These are phyloP conservation scores for Moesziomyces sp. DNA, from an alignment of 1,284 basidiomycete genomes.

Conservation along the genomic window DNA sequence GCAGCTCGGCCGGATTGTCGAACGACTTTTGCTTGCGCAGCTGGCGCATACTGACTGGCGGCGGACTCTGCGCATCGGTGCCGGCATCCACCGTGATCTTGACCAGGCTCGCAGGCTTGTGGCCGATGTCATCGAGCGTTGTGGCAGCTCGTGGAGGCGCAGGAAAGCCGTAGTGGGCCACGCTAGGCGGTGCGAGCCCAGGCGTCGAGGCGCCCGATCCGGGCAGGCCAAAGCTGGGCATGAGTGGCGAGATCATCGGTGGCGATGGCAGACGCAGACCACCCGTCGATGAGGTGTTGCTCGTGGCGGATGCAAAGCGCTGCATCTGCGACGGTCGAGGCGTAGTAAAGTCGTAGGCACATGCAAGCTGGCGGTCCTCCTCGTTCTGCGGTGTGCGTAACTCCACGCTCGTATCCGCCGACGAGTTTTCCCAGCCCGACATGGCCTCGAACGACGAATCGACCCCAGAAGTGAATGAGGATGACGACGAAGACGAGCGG, in stretches of 20 bases:
- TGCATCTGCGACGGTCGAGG: constrained; percentile 42
- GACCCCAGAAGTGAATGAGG: constrained; percentile 29
- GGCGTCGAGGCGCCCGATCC: constrained; percentile 27
- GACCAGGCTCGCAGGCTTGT: constrained; percentile 27
- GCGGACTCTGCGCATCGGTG: neutral
- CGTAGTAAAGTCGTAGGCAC: constrained; percentile 35
- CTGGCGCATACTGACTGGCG: constrained; percentile 17
- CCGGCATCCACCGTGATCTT: neutral
- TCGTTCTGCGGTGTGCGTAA: constrained; percentile 38
- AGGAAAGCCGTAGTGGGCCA: constrained; percentile 23
- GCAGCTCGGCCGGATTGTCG: constrained; percentile 46
- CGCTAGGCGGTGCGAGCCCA: constrained; percentile 11
- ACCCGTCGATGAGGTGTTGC: constrained; percentile 4
- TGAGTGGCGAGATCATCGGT: constrained; percentile 35
- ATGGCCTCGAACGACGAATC: constrained; percentile 41
- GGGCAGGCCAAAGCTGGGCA: constrained; percentile 36
- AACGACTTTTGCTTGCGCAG: constrained; percentile 50
- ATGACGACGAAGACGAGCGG: constrained; percentile 23
- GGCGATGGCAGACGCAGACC: constrained; percentile 34
- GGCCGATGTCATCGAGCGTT: constrained; percentile 33
- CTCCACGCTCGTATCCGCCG: constrained; percentile 29
- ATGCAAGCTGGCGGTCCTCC: constrained; percentile 27
- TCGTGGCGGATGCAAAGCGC: constrained; percentile 35
- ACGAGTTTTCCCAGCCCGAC: constrained; percentile 38
- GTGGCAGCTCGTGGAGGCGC: constrained; percentile 5